Percentiles rank a stretch among this genome's conserved stretches.
Evolutionary conservation across 179 eudicot species (phyloP).

Genomic region (Camellia oleifera): DNA sequence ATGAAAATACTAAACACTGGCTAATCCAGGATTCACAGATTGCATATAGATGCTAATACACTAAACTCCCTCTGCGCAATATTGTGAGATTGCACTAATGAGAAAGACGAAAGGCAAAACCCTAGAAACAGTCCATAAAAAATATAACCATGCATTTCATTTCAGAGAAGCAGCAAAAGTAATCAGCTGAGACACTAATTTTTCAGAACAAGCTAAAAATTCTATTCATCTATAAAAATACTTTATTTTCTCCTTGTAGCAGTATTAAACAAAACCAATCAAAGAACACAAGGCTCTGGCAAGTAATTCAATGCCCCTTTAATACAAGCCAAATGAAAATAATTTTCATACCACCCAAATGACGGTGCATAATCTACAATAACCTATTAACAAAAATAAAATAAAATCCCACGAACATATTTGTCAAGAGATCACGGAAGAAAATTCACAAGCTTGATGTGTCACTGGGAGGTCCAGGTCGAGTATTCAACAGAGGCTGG

Average conservation of each 20-base stretch:
- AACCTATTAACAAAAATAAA: constrained; percentile 2
- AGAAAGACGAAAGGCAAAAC: background rate
- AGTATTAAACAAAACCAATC: background rate
- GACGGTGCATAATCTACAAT: background rate
- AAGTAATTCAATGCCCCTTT: background rate
- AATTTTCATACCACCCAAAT: background rate
- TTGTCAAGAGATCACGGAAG: background rate
- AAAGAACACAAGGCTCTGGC: background rate
- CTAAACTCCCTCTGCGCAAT: background rate
- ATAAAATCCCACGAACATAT: background rate
- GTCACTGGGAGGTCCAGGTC: constrained; percentile 38
- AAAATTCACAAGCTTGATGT: constrained; percentile 17
- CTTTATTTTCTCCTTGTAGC: background rate
- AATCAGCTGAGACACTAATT: background rate
- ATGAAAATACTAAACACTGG: no score
- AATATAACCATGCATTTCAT: background rate
- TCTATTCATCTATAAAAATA: background rate
- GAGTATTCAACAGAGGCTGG: constrained; percentile 61
- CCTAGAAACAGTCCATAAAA: background rate
- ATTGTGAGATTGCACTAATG: background rate
- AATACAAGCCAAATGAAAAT: constrained; percentile 12
- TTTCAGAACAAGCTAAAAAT: background rate
- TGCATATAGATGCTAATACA: background rate
- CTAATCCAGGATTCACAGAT: no score
- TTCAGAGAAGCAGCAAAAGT: background rate